Conservation (phyloP, 2,329 filamentous ascomycete species). For the Fonsecaea erecta region DNA sequence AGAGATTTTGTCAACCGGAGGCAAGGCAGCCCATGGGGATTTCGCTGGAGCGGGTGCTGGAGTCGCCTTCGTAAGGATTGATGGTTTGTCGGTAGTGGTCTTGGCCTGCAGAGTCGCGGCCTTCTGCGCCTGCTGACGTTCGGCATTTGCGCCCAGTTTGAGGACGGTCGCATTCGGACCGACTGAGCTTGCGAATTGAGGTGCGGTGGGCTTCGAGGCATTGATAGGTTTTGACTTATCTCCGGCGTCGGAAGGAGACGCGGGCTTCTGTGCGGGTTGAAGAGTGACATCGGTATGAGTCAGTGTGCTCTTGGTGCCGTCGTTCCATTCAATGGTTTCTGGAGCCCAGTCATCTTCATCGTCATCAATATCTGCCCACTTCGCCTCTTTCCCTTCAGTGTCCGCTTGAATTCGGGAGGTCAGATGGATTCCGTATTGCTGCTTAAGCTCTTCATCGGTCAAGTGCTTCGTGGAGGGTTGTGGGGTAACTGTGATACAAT, state of each 20-base stretch:
- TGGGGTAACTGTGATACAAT: constrained; percentile 51
- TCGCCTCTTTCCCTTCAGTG: constrained; percentile 64
- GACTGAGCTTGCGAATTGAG: constrained; percentile 50
- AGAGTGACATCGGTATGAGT: constrained; percentile 48
- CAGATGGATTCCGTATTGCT: constrained; percentile 70
- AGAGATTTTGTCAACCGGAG: constrained; percentile 80
- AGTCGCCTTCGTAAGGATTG: constrained; percentile 50
- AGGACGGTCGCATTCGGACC: constrained; percentile 57
- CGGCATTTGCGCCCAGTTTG: constrained; percentile 52
- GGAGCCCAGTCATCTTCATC: constrained; percentile 69
- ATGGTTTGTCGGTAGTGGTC: constrained; percentile 54
- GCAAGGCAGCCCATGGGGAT: constrained; percentile 88
- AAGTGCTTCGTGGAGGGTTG: constrained; percentile 64
- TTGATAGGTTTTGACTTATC: constrained; percentile 39
- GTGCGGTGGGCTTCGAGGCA: constrained; percentile 37
- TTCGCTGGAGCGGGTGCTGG: constrained; percentile 70
- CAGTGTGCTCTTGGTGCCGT: constrained; percentile 68
- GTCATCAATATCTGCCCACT: constrained; percentile 72
- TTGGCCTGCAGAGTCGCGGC: constrained; percentile 43
- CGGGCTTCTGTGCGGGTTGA: constrained; percentile 34
- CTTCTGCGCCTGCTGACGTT: constrained; percentile 51
- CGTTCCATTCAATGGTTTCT: constrained; percentile 71
- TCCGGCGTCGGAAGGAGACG: constrained; percentile 33
- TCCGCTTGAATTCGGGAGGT: constrained; percentile 68
- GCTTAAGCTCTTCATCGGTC: constrained; percentile 70